Evolutionary conservation across 495 filamentous ascomycete species (phyloP), one percentile per base, ranked within the genome.

Genomic region (Aspergillus wentii): DNA sequence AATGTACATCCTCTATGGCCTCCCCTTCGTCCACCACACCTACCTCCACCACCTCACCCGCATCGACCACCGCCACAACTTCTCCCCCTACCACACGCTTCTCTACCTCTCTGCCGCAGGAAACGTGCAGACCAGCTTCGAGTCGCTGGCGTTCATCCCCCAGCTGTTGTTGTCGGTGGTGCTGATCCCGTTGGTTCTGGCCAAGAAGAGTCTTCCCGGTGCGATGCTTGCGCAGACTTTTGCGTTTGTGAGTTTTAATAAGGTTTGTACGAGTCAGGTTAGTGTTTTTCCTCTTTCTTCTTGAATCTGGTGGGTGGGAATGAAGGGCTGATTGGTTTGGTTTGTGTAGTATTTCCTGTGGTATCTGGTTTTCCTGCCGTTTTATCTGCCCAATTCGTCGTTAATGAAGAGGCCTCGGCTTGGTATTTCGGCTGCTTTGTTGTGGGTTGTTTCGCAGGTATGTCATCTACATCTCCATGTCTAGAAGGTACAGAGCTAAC

Each of bases 171-270:
- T 97, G 17, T 85, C 82, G 0, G 82, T 84, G 2, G 48, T 92
- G 13, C 62, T 82, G 1, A 80, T 98, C 29, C 94, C 92, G 2
- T 56, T 92, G 0, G 71, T 75, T 3, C 60, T 92, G n/a, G 86
- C 86, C 6, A 95, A 91, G 61, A 85, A 78, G 54, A 79, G 86
- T 51, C 72, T 98, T 0, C 71, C 92, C 1, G 74, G 81, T 1
- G 76, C 89, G n/a, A 87, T 97, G 80, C 75, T 98, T n/a, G 88
- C 86, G n/a, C 92, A 98, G 64, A 97, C 94, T 0, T 95, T 96
- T 57, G 85, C 92, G 1, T 98, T 98, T 61, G 92, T 97, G 5
- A 80, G 86, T 4, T 97, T 95, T 40, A 98, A 98, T 57, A 98
- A 98, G 69, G 92, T 98, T 13, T 95, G 90, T 74, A 98, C 92